Conservation (phyloP, 768 basidiomycete species). For the Ramaria rubella region DNA sequence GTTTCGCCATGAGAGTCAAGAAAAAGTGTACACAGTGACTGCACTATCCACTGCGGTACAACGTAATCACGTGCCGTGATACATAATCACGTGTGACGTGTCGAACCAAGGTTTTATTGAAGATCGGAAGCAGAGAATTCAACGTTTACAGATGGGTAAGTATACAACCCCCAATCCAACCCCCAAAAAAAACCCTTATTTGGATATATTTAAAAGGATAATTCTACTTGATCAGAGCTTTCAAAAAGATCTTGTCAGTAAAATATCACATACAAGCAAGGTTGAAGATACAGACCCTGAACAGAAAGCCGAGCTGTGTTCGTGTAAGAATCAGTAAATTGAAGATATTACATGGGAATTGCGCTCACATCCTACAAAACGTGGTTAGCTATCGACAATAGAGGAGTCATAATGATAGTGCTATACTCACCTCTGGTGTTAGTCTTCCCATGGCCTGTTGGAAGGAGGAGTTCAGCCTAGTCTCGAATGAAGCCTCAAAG, state of each 20-base stretch:
- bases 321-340: not conserved
- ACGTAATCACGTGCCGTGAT: no score
- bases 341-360: not conserved
- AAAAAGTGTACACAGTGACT: not conserved
- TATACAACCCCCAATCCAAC: no score
- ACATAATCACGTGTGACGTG: no score
- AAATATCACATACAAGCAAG: not conserved
- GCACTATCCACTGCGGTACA: no score
- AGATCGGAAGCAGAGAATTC: no score
- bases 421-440: slow-evolving; percentile 53
- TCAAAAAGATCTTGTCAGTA: no score
- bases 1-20: slow-evolving; percentile 13
- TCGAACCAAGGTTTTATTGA: no score
- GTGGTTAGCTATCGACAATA: slow-evolving; percentile 25
- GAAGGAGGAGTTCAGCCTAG: slow-evolving; percentile 12
- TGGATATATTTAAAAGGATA: no score
- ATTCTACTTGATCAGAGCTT: no score
- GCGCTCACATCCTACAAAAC: slow-evolving; percentile 21
- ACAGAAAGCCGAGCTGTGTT: slow-evolving; percentile 48
- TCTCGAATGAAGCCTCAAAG: not conserved
- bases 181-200: no score
- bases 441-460: slow-evolving; percentile 84
- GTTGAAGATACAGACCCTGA: slow-evolving; percentile 37
- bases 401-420: slow-evolving; percentile 35
- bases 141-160: no score